Base-by-base conservation (phyloP, 176 grass and related monocot species). In the Leersia perrieri region DNA sequence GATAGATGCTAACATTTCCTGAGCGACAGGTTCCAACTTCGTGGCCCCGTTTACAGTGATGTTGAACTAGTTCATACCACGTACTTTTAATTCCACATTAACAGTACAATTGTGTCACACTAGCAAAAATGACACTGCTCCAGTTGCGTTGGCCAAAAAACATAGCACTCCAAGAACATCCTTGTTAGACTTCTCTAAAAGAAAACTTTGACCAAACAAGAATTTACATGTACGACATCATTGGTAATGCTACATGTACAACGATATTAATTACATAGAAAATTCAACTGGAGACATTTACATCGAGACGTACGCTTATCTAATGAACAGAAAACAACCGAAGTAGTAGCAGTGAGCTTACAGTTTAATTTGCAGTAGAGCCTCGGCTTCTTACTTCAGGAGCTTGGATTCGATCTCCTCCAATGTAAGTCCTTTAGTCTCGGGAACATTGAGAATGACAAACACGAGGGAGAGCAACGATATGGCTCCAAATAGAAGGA, bases 331-430 rank as follows among this genome's bases (percentile, higher is more conserved):
- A n/a, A 23, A 5, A 11, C 31, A 64, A n/a, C 18, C 5, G 23
- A 72, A 47, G 40, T 1, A 47, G 40, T 1, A 32, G 22, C 33
- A 66, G 26, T 29, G 11, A 60, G 11, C 66, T 71, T 71, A 33
- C 14, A 20, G 22, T 7, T 18, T 22, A 55, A 9, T 55, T 12
- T 28, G 27, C 25, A 66, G 15, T 32, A 26, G 3, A 73, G 22
- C 44, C 44, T 34, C 57, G 34, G 1, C 57, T 39, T 44, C 76
- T 88, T 68, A 93, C 82, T 98, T 93, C 73, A 98, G 66, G 26
- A 98, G 84, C 82, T 93, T 98, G 11, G 90, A 86, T 73, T 98
- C 96, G 9, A 98, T 98, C 72, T 98, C 96, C 90, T 98, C 96
- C 84, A 98, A 83, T 77, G 82, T 95, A 72, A 98, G 86, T 14